Evolutionary conservation across 2,329 filamentous ascomycete species (phyloP).

Genomic region (Hypoxylon sp.): DNA sequence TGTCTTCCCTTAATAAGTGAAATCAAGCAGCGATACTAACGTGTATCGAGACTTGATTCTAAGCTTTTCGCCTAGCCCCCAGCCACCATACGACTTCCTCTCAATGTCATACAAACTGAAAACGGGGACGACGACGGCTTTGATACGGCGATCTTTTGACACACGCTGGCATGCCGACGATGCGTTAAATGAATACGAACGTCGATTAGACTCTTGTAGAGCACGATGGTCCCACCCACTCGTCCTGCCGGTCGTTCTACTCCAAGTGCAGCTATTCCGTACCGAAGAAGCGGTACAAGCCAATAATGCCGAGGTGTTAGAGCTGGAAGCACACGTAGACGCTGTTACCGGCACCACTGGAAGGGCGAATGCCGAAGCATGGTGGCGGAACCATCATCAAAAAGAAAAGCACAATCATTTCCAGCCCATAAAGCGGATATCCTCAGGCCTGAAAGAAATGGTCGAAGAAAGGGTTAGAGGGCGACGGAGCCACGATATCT

Average conservation of each 20-base stretch:
- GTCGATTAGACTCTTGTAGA: conserved; percentile 54
- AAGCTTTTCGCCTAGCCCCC: conserved; percentile 55
- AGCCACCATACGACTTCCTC: conserved; percentile 57
- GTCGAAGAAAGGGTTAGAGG: conserved; percentile 40
- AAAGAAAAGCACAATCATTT: conserved; percentile 28
- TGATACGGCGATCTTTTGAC: conserved; percentile 56
- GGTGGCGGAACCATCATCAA: conserved; percentile 32
- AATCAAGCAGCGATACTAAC: conserved; percentile 30
- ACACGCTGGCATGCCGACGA: conserved; percentile 52
- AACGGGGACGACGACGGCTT: conserved; percentile 50
- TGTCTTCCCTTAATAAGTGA: no score
- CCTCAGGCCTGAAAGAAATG: conserved; percentile 40
- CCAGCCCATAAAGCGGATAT: conserved; percentile 41
- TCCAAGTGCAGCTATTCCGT: conserved; percentile 56
- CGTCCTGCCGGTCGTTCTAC: conserved; percentile 55
- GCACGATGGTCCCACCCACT: conserved; percentile 57
- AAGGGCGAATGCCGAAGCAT: conserved; percentile 40
- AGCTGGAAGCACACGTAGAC: conserved; percentile 54
- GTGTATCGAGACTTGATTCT: conserved; percentile 51
- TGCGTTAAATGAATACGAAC: conserved; percentile 57
- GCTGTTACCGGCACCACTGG: conserved; percentile 51
- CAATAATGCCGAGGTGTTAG: conserved; percentile 54
- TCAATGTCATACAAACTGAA: conserved; percentile 56
- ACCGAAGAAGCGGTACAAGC: conserved; percentile 55
- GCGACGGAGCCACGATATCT: conserved; percentile 21